Base-by-base conservation (phyloP, 1,139 yeast species). In the Debaryomyces udenii region DNA sequence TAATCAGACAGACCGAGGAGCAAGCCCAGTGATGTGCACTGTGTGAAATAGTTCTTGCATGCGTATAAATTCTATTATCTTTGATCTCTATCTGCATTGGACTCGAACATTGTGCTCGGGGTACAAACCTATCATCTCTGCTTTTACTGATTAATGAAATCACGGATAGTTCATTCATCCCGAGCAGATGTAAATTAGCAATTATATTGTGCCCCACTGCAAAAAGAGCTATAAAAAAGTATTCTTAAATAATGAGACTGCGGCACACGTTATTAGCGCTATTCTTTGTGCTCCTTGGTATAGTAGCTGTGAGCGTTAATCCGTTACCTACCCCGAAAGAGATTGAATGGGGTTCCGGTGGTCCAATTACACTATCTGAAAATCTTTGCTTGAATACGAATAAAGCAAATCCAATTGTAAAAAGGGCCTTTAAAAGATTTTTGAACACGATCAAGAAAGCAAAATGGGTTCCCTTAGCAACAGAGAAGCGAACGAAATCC, bases 391-490 rank as follows among this genome's bases (percentile, higher is more conserved):
- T 43, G 16, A 26, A 20, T 6, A 27, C 28, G 9, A 37, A 31
- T n/a, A 24, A 17, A 6, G 23, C 27, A 9, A 18, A 17, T 28
- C 24, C 7, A n/a, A 29, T 37, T 23, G 16, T 40, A 10, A 26
- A 22, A 10, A 20, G 30, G 3, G 41, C 39, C 15, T 35, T 37
- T 24, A 6, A 27, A 6, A 37, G 43, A 11, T 29, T 34, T 10
- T 13, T 31, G n/a, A 29, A 41, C 1, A 50, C 60, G 1, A 40
- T 64, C 10, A 34, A 39, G 10, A 30, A 45, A 2, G 39, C 57
- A 20, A 53, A 57, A 44, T 66, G 68, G 66, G 50, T 45, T 35
- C 68, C 68, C 6, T 55, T 53, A n/a, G 64, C 63, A 3, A 44
- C 48, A 27, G 67, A 57, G 42, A 48, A 39, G 11, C 54, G 55